Conservation (phyloP, 129 eudicot genomes). For the Flaveria linearis region DNA sequence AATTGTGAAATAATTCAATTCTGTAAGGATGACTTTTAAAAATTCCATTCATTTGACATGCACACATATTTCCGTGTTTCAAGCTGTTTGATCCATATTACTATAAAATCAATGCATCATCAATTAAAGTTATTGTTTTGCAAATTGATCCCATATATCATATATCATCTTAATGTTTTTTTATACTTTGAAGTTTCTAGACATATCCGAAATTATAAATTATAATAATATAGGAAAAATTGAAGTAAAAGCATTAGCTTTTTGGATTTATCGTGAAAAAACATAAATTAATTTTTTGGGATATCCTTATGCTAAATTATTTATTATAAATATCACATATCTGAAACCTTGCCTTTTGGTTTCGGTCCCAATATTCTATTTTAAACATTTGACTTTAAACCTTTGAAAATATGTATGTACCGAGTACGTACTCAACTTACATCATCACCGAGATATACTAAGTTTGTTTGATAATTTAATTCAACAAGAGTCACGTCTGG, state of each 20-base stretch:
- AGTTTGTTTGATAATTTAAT: conserved; percentile 10
- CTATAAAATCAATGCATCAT: neutral
- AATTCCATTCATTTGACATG: neutral
- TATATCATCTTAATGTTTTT: neutral
- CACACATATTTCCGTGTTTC: neutral
- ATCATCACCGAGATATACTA: conserved; percentile 21
- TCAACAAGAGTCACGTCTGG: conserved; percentile 14
- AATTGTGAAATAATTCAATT: neutral
- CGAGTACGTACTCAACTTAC: neutral
- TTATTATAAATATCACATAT: neutral
- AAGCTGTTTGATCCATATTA: neutral
- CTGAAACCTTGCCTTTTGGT: neutral
- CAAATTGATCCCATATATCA: neutral
- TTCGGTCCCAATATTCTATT: neutral
- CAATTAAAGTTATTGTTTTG: neutral
- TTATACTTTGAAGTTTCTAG: neutral
- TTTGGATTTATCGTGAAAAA: neutral
- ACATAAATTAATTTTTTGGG: neutral
- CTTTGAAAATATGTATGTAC: neutral
- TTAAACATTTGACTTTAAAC: neutral
- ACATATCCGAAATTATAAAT: neutral
- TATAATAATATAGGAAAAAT: neutral
- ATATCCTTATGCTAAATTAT: neutral
- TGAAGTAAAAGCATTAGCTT: neutral
- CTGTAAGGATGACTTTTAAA: neutral